These are phyloP conservation scores for Solanum peruvianum DNA, from an alignment of 257 asterid species.

Conservation along the genomic window DNA sequence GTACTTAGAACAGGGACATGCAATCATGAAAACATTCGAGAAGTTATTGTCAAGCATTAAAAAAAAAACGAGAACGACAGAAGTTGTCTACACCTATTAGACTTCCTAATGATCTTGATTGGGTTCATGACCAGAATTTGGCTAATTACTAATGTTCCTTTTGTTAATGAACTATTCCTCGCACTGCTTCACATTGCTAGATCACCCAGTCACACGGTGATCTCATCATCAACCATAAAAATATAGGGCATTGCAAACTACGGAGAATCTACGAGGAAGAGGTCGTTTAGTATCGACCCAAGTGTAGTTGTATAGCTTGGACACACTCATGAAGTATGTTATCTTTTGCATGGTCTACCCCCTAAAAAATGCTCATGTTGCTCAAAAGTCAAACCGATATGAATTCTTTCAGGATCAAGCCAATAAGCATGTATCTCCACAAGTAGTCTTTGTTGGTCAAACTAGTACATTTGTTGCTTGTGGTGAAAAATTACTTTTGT, in stretches of 20 bases:
- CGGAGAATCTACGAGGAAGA: background rate
- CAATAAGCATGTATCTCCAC: background rate
- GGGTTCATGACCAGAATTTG: background rate
- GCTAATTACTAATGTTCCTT: background rate
- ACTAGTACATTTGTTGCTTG: background rate
- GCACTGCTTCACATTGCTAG: background rate
- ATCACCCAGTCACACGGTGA: background rate
- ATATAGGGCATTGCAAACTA: background rate
- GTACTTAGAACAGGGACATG: background rate
- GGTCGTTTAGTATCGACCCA: background rate
- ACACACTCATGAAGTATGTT: background rate
- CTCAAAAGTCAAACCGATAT: background rate
- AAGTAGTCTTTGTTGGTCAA: background rate
- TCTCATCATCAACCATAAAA: background rate
- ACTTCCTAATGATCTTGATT: background rate
- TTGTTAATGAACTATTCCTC: background rate
- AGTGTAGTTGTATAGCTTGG: background rate
- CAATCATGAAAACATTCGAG: background rate
- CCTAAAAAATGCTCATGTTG: background rate
- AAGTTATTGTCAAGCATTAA: background rate
- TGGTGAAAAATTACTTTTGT: background rate
- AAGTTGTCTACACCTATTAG: background rate
- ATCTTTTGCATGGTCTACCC: background rate
- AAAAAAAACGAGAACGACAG: background rate
- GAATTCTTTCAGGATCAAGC: background rate